Conservation (phyloP, 148 eudicot genomes). For the Agrostemma githago region DNA sequence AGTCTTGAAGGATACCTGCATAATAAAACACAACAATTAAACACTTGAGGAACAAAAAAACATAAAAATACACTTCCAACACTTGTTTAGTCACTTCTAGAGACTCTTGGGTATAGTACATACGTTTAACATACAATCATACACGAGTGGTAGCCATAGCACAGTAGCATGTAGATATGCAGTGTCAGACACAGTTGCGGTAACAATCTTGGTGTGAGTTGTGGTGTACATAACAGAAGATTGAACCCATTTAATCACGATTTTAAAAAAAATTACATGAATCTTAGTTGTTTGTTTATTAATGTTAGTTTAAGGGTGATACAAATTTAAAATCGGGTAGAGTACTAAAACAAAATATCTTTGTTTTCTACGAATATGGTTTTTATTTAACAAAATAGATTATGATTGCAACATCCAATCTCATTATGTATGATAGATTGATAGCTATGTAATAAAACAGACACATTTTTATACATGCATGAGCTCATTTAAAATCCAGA, state of each 20-base stretch:
- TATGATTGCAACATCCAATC: neutral
- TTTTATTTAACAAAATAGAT: neutral
- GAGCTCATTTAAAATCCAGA: no score
- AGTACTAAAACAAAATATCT: neutral
- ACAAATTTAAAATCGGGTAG: neutral
- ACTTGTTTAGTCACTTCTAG: neutral
- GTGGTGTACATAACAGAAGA: neutral
- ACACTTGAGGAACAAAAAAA: neutral
- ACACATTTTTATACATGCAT: no score
- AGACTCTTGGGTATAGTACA: neutral
- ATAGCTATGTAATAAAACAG: no score
- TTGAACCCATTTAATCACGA: neutral
- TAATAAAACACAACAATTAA: neutral
- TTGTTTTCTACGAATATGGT: neutral
- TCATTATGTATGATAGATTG: no score
- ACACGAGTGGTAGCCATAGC: neutral
- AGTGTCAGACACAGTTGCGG: neutral
- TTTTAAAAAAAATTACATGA: no score
- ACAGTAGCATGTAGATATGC: neutral
- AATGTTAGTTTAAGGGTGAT: neutral
- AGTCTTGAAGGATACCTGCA: conserved; percentile 35
- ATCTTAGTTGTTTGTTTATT: no score
- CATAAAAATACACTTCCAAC: neutral
- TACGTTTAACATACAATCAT: neutral
- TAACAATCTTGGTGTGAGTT: neutral